Evolutionary conservation across 2,329 filamentous ascomycete species (phyloP).

Genomic region (Fusarium sulawesiense): DNA sequence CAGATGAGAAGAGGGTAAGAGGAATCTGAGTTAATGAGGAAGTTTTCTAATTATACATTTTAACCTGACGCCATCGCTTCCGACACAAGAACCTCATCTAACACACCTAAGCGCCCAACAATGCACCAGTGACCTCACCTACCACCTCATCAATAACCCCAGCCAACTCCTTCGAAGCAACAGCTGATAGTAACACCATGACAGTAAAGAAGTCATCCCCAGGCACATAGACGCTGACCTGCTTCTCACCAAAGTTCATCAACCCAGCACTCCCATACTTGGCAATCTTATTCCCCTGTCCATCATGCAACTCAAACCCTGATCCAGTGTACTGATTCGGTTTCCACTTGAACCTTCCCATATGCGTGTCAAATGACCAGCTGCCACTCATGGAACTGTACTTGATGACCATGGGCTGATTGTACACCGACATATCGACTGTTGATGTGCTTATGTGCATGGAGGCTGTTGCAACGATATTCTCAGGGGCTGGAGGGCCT

Average conservation of each 20-base stretch:
- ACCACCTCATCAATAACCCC: slow-evolving; percentile 23
- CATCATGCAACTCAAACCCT: slow-evolving; percentile 34
- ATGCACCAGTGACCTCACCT: slow-evolving; percentile 4
- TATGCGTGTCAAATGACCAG: slow-evolving; percentile 28
- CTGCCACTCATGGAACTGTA: slow-evolving; percentile 28
- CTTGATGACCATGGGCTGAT: slow-evolving; percentile 38
- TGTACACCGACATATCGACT: slow-evolving; percentile 33
- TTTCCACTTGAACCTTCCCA: slow-evolving; percentile 47
- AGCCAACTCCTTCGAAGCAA: slow-evolving; percentile 22
- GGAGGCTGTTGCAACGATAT: slow-evolving; percentile 32
- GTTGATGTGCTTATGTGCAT: slow-evolving; percentile 34
- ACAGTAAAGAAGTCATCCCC: slow-evolving; percentile 42
- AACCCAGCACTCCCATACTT: slow-evolving; percentile 36
- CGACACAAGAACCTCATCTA: background rate
- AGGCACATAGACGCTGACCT: slow-evolving; percentile 32
- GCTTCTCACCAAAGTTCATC: slow-evolving; percentile 29
- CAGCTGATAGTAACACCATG: slow-evolving; percentile 37
- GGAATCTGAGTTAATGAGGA: background rate
- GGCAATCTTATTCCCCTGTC: slow-evolving; percentile 29
- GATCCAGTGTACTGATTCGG: slow-evolving; percentile 29
- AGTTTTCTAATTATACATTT: background rate
- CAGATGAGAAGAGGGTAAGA: background rate
- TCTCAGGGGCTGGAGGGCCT: slow-evolving; percentile 25
- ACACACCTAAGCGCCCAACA: slow-evolving; percentile 1
- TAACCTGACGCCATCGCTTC: background rate